Conservation (phyloP, 805 yeast genomes). For the Schwanniomyces yamadae region DNA sequence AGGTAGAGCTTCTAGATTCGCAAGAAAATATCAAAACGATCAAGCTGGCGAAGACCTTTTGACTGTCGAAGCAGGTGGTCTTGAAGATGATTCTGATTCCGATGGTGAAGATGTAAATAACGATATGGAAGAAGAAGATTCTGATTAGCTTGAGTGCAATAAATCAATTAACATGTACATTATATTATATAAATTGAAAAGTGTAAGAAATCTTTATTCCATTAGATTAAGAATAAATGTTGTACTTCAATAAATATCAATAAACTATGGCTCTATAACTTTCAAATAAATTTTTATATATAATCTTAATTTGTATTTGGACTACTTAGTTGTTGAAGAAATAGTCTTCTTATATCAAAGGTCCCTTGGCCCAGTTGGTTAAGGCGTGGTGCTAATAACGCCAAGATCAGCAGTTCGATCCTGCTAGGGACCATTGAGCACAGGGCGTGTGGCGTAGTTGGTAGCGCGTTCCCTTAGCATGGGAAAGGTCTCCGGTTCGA, state of each 20-base stretch:
- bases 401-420: conserved; percentile 83
- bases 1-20: conserved; percentile 70
- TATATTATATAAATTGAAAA: no score
- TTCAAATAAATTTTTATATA: no score
- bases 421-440: conserved; percentile 70
- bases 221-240: no score
- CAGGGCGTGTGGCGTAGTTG: conserved; percentile 50
- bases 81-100: conserved; percentile 55
- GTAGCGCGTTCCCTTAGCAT: conserved; percentile 51
- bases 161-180: no score
- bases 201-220: no score
- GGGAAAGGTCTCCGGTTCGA: conserved; percentile 51
- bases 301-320: no score
- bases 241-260: no score
- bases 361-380: conserved; percentile 57
- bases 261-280: no score
- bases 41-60: conserved; percentile 53
- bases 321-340: no score
- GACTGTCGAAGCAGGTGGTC: conserved; percentile 60
- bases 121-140: conserved; percentile 17
- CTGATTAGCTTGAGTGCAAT: not conserved
- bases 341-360: no score
- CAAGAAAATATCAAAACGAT: conserved; percentile 61
- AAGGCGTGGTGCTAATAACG: conserved; percentile 55
- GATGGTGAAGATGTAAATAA: conserved; percentile 41